These are phyloP conservation scores for Alisma plantagoaquatica DNA, from an alignment of 106 monocot genomes.

Conservation along the genomic window DNA sequence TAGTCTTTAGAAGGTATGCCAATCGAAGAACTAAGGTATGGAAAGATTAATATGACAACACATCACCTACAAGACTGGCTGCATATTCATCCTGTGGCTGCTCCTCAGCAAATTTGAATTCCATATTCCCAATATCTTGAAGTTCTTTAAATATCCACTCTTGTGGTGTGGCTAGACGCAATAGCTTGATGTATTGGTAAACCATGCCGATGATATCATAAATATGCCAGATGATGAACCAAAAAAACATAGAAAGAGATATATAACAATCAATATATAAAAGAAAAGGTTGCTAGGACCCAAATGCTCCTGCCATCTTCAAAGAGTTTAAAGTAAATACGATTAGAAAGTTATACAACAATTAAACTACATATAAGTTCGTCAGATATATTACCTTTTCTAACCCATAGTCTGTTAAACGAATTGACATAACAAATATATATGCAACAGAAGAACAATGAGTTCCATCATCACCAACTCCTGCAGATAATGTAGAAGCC, in stretches of 20 bases:
- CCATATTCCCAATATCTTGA: conserved; percentile 95
- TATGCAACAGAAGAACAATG: conserved; percentile 75
- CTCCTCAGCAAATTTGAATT: conserved; percentile 94
- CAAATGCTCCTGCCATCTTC: too few species aligned
- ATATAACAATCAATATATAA: not conserved
- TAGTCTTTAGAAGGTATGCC: too few species aligned
- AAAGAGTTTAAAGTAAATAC: too few species aligned
- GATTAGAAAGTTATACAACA: too few species aligned
- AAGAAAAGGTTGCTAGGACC: too few species aligned
- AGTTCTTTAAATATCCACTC: conserved; percentile 97
- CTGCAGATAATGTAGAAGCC: conserved; percentile 80
- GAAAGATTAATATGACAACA: too few species aligned
- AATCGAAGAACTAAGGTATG: too few species aligned
- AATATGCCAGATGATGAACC: too few species aligned
- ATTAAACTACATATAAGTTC: too few species aligned
- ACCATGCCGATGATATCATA: conserved; percentile 56
- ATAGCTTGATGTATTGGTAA: conserved; percentile 81
- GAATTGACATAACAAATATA: conserved; percentile 61
- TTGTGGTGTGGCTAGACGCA: conserved; percentile 57
- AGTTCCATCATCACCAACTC: conserved; percentile 86
- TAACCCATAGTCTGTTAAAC: conserved; percentile 82
- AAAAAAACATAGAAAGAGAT: not conserved
- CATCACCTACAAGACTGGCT: conserved; percentile 77
- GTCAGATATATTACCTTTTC: conserved; percentile 72
- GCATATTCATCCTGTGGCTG: conserved; percentile 97